Percentiles rank a stretch among this genome's conserved stretches.
Conservation (phyloP, 1,139 yeast species). For the Tardiomyces blankii region DNA sequence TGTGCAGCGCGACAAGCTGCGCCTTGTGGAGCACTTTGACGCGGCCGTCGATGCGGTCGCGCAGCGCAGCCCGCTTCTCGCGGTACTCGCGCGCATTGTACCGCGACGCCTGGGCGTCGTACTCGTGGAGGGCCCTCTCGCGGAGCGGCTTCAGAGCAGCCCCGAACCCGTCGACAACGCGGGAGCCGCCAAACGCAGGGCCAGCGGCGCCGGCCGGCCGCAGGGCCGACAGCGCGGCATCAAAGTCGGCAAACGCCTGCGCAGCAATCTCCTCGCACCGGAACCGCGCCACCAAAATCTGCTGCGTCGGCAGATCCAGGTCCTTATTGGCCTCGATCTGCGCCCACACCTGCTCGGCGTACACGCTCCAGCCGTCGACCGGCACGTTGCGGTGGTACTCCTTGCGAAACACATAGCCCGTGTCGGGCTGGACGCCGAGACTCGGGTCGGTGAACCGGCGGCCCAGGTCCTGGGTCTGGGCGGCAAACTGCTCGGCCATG, state of each 20-base stretch:
- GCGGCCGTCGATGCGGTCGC: conserved; percentile 20
- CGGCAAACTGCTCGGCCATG: conserved; percentile 61
- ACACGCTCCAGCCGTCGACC: conserved; percentile 91
- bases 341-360: conserved; percentile 87
- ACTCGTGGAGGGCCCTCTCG: conserved; percentile 35
- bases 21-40: conserved; percentile 31
- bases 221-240: conserved; percentile 22
- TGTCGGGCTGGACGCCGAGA: conserved; percentile 13
- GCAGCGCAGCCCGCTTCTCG: conserved; percentile 44
- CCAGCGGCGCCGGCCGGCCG: conserved; percentile 17
- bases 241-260: conserved; percentile 39
- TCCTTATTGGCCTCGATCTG: conserved; percentile 90
- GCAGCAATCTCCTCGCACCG: conserved; percentile 82
- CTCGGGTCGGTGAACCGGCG: conserved; percentile 34
- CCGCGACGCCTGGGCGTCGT: conserved; percentile 61
- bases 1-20: conserved; percentile 29
- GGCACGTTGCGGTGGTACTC: conserved; percentile 82
- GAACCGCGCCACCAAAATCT: conserved; percentile 84
- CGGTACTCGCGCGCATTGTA: conserved; percentile 56
- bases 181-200: conserved; percentile 12
- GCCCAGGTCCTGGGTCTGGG: conserved; percentile 55
- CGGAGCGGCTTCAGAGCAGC: conserved; percentile 16
- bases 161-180: conserved; percentile 23
- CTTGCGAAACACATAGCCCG: conserved; percentile 39
- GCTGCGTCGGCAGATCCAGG: conserved; percentile 93